Percentiles rank a stretch among this genome's conserved stretches.
Evolutionary conservation across 2,329 filamentous ascomycete genomes (phyloP).

Genomic region (Diaporthe ampelina): DNA sequence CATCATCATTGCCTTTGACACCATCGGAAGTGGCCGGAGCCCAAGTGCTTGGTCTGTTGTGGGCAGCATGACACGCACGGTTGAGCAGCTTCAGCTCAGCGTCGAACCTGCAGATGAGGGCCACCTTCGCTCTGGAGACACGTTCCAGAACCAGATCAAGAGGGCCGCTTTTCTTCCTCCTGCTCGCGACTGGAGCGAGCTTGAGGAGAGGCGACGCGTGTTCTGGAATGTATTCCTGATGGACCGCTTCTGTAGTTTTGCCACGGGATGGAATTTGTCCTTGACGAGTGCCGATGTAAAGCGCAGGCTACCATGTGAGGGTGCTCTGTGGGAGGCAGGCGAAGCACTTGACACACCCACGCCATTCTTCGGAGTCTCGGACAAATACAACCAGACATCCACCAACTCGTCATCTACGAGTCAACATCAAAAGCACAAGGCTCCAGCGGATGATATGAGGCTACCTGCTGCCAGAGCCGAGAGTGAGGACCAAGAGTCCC

Average conservation of each 20-base stretch:
- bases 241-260: constrained; percentile 57
- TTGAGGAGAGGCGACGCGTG: constrained; percentile 55
- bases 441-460: neutral
- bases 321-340: constrained; percentile 54
- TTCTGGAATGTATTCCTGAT: constrained; percentile 59
- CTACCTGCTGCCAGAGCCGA: neutral
- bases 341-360: constrained; percentile 53
- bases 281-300: constrained; percentile 54
- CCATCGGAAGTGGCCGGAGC: constrained; percentile 52
- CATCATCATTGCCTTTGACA: constrained; percentile 54
- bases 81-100: constrained; percentile 55
- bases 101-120: constrained; percentile 45
- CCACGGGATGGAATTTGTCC: constrained; percentile 55
- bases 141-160: constrained; percentile 50
- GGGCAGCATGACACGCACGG: constrained; percentile 55
- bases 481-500: constrained; percentile 21
- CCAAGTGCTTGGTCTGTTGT: constrained; percentile 55
- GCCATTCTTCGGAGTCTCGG: constrained; percentile 56
- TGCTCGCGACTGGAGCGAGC: constrained; percentile 52
- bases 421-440: neutral
- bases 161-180: constrained; percentile 53
- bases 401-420: neutral
- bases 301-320: constrained; percentile 56
- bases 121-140: constrained; percentile 46
- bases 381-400: constrained; percentile 42